Conservation (phyloP, 495 filamentous ascomycete species). For the Neurospora pannonica region DNA sequence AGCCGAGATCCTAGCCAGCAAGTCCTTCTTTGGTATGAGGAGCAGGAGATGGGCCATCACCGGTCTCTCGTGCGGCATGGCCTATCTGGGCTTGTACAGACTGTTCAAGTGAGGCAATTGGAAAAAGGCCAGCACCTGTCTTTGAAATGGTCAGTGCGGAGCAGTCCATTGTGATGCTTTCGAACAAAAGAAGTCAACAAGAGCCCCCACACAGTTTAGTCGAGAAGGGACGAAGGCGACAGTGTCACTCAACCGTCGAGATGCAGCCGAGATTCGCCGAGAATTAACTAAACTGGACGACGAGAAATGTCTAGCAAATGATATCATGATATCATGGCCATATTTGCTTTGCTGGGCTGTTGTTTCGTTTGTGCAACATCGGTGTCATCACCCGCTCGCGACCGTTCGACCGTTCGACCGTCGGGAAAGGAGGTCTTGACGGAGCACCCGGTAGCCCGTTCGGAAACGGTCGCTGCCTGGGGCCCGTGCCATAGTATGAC, state of each 20-base stretch:
- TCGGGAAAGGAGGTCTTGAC: background rate
- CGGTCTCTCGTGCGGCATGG: slow-evolving; percentile 57
- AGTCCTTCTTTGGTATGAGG: slow-evolving; percentile 68
- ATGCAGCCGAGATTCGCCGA: background rate
- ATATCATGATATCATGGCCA: background rate
- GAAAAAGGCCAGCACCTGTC: background rate
- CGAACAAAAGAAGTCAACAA: background rate
- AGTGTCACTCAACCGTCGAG: background rate
- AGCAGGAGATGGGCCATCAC: slow-evolving; percentile 60
- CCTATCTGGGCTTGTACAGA: slow-evolving; percentile 54
- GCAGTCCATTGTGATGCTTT: background rate
- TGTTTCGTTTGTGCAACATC: background rate
- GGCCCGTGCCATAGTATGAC: background rate
- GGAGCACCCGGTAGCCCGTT: background rate
- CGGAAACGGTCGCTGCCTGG: background rate
- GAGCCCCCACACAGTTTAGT: background rate
- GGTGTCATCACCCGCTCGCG: background rate
- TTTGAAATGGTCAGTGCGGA: background rate
- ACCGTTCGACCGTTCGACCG: background rate
- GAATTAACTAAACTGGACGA: background rate
- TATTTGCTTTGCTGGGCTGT: background rate
- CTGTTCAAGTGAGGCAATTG: slow-evolving; percentile 17
- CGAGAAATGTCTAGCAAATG: background rate
- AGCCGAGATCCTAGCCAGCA: slow-evolving; percentile 57
- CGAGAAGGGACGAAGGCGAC: background rate